These are phyloP conservation scores for Linderina pennispora DNA, from an alignment of 192 early-diverging fungal genomes.

Conservation along the genomic window DNA sequence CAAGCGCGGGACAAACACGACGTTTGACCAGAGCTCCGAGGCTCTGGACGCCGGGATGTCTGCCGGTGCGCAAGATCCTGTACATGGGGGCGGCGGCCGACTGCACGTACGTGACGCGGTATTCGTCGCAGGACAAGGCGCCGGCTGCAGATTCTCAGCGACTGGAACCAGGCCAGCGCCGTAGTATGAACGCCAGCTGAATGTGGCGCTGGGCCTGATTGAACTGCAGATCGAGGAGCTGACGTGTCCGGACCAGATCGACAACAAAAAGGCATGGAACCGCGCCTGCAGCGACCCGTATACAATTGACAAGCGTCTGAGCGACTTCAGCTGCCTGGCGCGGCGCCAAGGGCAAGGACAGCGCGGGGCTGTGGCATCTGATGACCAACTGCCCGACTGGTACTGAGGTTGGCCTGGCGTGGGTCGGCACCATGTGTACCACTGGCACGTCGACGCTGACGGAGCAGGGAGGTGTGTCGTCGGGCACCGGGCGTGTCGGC, in stretches of 20 bases:
- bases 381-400: constrained; percentile 82
- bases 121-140: constrained; percentile 50
- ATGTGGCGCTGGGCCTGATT: constrained; percentile 78
- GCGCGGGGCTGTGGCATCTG: constrained; percentile 85
- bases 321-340: constrained; percentile 92
- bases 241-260: constrained; percentile 48
- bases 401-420: constrained; percentile 80
- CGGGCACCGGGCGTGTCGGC: constrained; percentile 84
- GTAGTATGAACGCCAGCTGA: constrained; percentile 83
- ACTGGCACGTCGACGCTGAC: constrained; percentile 47
- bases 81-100: constrained; percentile 70
- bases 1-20: constrained; percentile 15
- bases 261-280: constrained; percentile 61
- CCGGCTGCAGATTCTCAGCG: constrained; percentile 67
- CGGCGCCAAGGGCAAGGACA: constrained; percentile 60
- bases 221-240: constrained; percentile 64
- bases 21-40: constrained; percentile 13
- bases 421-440: constrained; percentile 72
- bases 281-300: constrained; percentile 62
- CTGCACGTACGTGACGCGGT: constrained; percentile 60
- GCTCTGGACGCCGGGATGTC: constrained; percentile 29
- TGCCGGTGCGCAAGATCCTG: constrained; percentile 22
- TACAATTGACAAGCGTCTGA: constrained; percentile 65
- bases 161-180: constrained; percentile 77
- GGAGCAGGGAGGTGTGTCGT: constrained; percentile 41